Evolutionary conservation across 208 protist genomes (phyloP).

Genomic region (Entamoeba dispar): DNA sequence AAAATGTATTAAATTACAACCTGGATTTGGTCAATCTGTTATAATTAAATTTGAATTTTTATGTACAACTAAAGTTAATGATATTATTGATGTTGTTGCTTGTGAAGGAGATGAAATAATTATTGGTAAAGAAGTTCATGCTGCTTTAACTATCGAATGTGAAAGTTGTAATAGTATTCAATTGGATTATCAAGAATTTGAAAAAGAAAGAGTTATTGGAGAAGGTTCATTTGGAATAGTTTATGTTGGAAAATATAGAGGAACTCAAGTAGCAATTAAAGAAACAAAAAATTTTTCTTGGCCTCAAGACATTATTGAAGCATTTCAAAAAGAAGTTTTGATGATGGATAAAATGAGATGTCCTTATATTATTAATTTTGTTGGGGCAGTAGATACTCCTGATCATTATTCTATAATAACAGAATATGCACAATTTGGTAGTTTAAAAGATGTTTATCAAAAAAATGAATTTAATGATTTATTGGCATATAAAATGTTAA

Average conservation of each 20-base stretch:
- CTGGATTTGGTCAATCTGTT: background rate
- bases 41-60: background rate
- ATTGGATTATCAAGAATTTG: background rate
- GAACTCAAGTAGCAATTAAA: constrained; percentile 26
- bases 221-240: constrained; percentile 13
- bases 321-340: constrained; percentile 30
- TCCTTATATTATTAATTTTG: constrained; percentile 39
- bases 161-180: background rate
- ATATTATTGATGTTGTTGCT: background rate
- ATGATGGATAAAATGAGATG: constrained; percentile 27
- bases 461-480: background rate
- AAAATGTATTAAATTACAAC: background rate
- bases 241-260: constrained; percentile 5
- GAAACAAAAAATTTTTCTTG: background rate
- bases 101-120: background rate
- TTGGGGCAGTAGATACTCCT: constrained; percentile 31
- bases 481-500: background rate
- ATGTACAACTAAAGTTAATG: background rate
- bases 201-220: constrained; percentile 6
- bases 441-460: background rate
- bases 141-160: background rate
- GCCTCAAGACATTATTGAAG: background rate
- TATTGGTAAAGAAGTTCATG: background rate
- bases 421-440: constrained; percentile 29
- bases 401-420: constrained; percentile 36